A percentile compares a stretch with the other conserved stretches of the same genome.
Conservation (phyloP, 2,329 filamentous ascomycete species). For the Eurotiales sp. region DNA sequence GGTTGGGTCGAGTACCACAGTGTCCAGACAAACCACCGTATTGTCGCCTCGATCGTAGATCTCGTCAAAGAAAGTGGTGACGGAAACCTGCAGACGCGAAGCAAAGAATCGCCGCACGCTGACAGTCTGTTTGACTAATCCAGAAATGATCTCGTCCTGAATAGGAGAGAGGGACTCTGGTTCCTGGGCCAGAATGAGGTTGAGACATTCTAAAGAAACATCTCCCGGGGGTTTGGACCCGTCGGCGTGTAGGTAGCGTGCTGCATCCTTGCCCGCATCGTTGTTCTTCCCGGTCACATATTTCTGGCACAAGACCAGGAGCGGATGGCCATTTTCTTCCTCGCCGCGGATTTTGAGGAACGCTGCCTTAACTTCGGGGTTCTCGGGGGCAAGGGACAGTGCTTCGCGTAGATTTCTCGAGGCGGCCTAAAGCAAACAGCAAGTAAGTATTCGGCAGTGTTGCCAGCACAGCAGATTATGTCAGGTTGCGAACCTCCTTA, state of each 20-base stretch:
- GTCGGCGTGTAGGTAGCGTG: slow-evolving; percentile 39
- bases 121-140: slow-evolving; percentile 41
- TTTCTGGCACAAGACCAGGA: slow-evolving; percentile 43
- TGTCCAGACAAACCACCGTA: slow-evolving; percentile 45
- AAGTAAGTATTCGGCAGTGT: neutral
- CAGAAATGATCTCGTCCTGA: slow-evolving; percentile 47
- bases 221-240: slow-evolving; percentile 41
- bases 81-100: slow-evolving; percentile 38
- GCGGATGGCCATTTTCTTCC: slow-evolving; percentile 39
- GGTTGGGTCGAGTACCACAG: slow-evolving; percentile 42
- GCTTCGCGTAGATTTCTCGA: slow-evolving; percentile 48
- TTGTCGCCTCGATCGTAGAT: slow-evolving; percentile 48
- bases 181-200: slow-evolving; percentile 38
- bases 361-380: slow-evolving; percentile 42
- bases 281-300: slow-evolving; percentile 41
- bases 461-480: too few relatives aligned
- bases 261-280: slow-evolving; percentile 42
- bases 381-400: slow-evolving; percentile 44
- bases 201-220: slow-evolving; percentile 41
- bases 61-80: slow-evolving; percentile 47
- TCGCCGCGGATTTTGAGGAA: slow-evolving; percentile 43
- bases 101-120: slow-evolving; percentile 44
- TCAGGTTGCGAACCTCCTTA: slow-evolving; percentile 36
- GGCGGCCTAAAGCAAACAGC: slow-evolving; percentile 35
- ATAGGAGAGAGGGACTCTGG: slow-evolving; percentile 33